Conservation (phyloP, 2,329 filamentous ascomycete species). For the Escovopsis weberi region DNA sequence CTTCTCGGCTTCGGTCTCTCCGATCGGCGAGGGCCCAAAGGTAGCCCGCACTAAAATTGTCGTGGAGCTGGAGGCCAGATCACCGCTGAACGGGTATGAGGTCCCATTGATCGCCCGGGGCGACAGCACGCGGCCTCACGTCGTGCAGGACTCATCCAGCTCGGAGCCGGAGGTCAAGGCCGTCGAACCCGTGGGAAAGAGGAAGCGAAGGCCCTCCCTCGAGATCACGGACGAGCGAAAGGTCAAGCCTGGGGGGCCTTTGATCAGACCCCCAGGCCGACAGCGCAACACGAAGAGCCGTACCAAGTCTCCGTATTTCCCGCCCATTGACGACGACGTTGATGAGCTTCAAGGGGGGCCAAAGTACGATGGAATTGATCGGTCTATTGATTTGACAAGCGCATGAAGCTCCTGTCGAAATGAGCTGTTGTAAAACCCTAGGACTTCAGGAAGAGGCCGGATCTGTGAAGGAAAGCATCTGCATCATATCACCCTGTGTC, state of each 20-base stretch:
- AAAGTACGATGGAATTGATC: conserved; percentile 20
- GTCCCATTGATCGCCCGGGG: too few species aligned
- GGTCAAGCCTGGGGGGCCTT: neutral
- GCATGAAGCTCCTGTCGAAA: neutral
- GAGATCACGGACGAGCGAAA: conserved; percentile 1
- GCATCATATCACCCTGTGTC: too few species aligned
- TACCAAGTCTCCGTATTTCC: neutral
- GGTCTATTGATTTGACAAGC: conserved; percentile 4
- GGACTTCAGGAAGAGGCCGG: too few species aligned
- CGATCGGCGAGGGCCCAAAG: neutral
- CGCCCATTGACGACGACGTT: conserved; percentile 10
- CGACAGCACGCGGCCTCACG: neutral
- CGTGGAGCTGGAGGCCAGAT: conserved; percentile 4
- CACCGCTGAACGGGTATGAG: too few species aligned
- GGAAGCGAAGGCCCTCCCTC: conserved; percentile 1
- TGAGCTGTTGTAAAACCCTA: too few species aligned
- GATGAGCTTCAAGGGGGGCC: conserved; percentile 4
- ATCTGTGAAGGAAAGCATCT: too few species aligned
- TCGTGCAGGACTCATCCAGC: conserved; percentile 1
- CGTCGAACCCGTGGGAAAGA: neutral
- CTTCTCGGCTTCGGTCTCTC: neutral
- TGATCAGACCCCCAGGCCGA: neutral
- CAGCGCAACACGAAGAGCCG: neutral
- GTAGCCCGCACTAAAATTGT: neutral
- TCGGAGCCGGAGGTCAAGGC: neutral